These are phyloP conservation scores for Hyaloscypha variabilis DNA, from an alignment of 495 filamentous ascomycete genomes.

Conservation along the genomic window DNA sequence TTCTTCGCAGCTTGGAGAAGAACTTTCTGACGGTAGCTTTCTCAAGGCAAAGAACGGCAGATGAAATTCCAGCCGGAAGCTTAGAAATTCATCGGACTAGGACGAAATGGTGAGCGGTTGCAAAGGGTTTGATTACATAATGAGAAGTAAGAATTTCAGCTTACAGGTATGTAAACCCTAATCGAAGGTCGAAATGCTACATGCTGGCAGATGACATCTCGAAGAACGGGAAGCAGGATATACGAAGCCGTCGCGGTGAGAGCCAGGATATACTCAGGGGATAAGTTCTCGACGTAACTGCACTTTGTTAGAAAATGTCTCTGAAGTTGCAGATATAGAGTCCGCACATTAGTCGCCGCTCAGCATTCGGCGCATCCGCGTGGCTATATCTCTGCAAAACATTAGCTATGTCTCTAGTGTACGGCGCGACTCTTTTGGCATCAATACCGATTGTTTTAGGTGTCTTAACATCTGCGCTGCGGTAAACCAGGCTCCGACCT, in stretches of 20 bases:
- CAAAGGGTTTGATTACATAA: too few species aligned
- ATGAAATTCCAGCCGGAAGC: too few species aligned
- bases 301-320: background rate
- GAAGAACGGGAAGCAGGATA: background rate
- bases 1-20: too few species aligned
- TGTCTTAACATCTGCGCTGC: slow-evolving; percentile 4
- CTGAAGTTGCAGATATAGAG: background rate
- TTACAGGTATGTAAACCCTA: slow-evolving; percentile 9
- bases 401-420: too few species aligned
- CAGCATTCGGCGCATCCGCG: background rate
- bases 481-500: background rate
- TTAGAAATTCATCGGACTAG: too few species aligned
- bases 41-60: too few species aligned
- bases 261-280: slow-evolving; percentile 10
- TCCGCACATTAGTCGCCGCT: slow-evolving; percentile 11
- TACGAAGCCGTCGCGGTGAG: background rate
- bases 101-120: too few species aligned
- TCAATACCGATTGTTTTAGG: slow-evolving; percentile 8
- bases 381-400: too few species aligned
- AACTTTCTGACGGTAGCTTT: too few species aligned
- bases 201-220: slow-evolving; percentile 14
- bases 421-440: too few species aligned
- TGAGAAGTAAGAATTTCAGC: too few species aligned
- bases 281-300: slow-evolving; percentile 3
- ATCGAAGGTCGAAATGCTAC: slow-evolving; percentile 6